phyloP scores from a whole-genome alignment of 495 filamentous ascomycete genomes.

The Podospora anserina region DNA sequence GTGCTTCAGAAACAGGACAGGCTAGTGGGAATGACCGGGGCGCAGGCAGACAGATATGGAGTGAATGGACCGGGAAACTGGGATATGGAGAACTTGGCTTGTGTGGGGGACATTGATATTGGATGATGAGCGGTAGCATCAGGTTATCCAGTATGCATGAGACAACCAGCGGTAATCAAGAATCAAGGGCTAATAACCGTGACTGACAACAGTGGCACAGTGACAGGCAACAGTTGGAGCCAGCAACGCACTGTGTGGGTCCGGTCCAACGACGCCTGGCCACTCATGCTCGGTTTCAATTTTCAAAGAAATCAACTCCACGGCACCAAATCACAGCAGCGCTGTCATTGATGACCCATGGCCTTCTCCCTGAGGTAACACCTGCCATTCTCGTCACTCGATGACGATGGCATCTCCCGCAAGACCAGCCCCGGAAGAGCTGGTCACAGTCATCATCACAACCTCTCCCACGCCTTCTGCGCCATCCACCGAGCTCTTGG shows the following conservation, averaged over 20 bases:
- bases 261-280: not conserved
- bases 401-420: not conserved
- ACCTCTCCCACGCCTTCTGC: conserved; percentile 50
- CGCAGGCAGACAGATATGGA: no score
- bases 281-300: not conserved
- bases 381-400: not conserved
- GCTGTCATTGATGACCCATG: not conserved
- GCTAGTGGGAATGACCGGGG: no score
- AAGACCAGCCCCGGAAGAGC: conserved; percentile 8
- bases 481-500: conserved; percentile 44
- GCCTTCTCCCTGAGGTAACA: not conserved
- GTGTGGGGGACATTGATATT: no score
- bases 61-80: no score
- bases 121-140: no score
- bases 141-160: no score
- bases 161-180: no score
- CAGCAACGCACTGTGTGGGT: not conserved
- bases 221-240: not conserved
- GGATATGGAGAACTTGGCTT: no score
- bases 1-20: no score
- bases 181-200: no score
- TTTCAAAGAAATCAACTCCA: not conserved
- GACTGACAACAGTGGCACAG: not conserved
- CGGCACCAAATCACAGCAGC: not conserved
- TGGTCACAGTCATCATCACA: conserved; percentile 47